phyloP scores from a whole-genome alignment of 2,329 filamentous ascomycete genomes.

The Leptosphaerulina australis region DNA sequence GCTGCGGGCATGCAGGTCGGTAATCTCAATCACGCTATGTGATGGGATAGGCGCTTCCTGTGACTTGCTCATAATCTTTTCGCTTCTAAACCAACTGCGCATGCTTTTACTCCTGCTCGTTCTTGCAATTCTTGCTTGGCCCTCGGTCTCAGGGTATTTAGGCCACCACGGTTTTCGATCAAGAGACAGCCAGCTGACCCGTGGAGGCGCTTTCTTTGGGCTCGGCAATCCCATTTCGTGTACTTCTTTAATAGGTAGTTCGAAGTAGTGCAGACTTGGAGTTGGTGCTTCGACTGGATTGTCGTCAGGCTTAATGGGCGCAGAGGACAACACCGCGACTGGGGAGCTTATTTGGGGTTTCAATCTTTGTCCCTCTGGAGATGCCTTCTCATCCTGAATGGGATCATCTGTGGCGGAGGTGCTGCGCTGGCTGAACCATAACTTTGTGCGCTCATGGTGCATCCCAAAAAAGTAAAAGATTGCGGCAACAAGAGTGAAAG shows the following conservation, averaged over 20 bases:
- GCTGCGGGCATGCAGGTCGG: neutral
- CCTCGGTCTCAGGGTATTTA: neutral
- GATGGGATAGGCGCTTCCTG: neutral
- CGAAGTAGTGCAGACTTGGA: slow-evolving; percentile 7
- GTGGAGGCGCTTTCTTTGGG: slow-evolving; percentile 1
- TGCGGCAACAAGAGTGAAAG: slow-evolving; percentile 12
- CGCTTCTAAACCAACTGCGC: slow-evolving; percentile 14
- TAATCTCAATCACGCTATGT: no score
- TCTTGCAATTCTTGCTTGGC: neutral
- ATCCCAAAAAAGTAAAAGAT: slow-evolving; percentile 23
- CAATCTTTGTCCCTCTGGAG: neutral
- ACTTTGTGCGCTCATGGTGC: slow-evolving; percentile 11
- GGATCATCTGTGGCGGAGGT: neutral
- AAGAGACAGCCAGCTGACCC: slow-evolving; percentile 6
- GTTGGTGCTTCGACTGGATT: slow-evolving; percentile 8
- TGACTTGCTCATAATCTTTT: neutral
- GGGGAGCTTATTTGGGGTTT: slow-evolving; percentile 11
- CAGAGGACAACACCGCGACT: slow-evolving; percentile 6
- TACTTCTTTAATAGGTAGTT: slow-evolving; percentile 9
- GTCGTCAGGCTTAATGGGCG: slow-evolving; percentile 10
- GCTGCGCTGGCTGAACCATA: slow-evolving; percentile 13
- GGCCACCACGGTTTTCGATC: slow-evolving; percentile 15
- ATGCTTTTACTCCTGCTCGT: slow-evolving; percentile 4
- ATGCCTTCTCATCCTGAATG: neutral
- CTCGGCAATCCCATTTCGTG: slow-evolving; percentile 16